Evolutionary conservation across 768 basidiomycete genomes (phyloP).

Genomic region (Fistulinella prunicolor): DNA sequence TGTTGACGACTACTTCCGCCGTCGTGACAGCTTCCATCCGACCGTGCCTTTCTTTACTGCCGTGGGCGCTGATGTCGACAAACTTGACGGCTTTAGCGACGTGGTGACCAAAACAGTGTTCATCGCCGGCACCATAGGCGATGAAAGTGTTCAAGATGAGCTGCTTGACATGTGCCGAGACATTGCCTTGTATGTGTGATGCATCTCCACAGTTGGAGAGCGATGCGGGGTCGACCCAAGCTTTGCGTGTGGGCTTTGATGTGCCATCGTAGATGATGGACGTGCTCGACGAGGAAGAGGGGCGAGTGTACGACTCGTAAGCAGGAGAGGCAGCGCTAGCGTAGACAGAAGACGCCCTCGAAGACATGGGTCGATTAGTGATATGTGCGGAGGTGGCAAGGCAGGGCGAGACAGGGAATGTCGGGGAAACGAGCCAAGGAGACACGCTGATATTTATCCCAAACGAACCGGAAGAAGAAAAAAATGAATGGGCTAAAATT

Average conservation of each 20-base stretch:
- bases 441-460: conserved; percentile 28
- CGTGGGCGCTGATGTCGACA: conserved; percentile 53
- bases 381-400: neutral
- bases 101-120: conserved; percentile 57
- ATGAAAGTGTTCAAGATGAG: conserved; percentile 65
- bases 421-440: conserved; percentile 2
- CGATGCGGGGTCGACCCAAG: conserved; percentile 65
- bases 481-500: conserved; percentile 27
- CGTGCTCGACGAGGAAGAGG: conserved; percentile 21
- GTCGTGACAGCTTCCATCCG: conserved; percentile 58
- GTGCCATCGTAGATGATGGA: conserved; percentile 26
- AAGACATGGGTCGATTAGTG: conserved; percentile 19
- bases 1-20: conserved; percentile 60
- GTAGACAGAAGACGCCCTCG: conserved; percentile 27
- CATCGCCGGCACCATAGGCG: conserved; percentile 66
- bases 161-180: conserved; percentile 59
- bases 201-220: conserved; percentile 59
- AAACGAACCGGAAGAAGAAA: conserved; percentile 10
- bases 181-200: conserved; percentile 60
- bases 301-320: conserved; percentile 24
- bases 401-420: conserved; percentile 2
- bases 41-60: conserved; percentile 45
- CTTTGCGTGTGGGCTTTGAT: conserved; percentile 29
- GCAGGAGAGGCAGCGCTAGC: conserved; percentile 26
- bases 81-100: conserved; percentile 61